Evolutionary conservation across 75 land plant species (phyloP), one percentile per base, ranked within the genome.

Genomic region (Picea sitchensis): DNA sequence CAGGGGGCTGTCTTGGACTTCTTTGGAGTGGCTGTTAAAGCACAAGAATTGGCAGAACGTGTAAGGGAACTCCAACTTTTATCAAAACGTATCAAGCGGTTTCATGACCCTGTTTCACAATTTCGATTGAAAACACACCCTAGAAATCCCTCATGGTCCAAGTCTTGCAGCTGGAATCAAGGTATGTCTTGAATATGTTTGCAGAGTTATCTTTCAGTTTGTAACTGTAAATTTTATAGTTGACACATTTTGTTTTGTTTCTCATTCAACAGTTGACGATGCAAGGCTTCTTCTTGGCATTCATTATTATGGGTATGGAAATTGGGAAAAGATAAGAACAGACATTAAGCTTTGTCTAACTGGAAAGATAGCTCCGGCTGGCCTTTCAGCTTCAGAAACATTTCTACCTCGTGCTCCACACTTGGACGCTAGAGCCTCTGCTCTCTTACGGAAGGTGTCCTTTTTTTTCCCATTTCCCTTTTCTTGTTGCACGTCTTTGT

Each of bases 1-100:
- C n/a, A 36, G 94, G 99, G 78, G 20, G 41, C 26, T 61, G 38
- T 77, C 31, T 20, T 21, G 88, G 99, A 98, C 61, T 98, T 98
- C 64, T 98, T 95, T 90, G 99, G 99, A 58, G 96, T 98, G 20
- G 80, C 98, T 76, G 96, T 98, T 26, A 98, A 96, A 64, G 98
- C 98, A 47, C 87, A 87, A 78, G 99, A 98, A 82, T 20, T 96
- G 30, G 78, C 94, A 31, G 84, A 75, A 65, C 94, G 99, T 84
- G 86, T 95, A 32, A 83, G 94, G 80, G 96, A 95, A 76, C 89
- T 98, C 69, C 88, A 90, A 51, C 89, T 89, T 79, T 81, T 98
- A 30, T 96, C 87, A 62, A 98, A 98, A 80, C 93, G 96, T 23
- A 90, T 95, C 26, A 87, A 81, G 47, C 86, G 95, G 4, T 93